Evolutionary conservation across 116 monocot genomes (phyloP), one percentile per base, ranked within the genome.

Genomic region (Posidonia oceanica): DNA sequence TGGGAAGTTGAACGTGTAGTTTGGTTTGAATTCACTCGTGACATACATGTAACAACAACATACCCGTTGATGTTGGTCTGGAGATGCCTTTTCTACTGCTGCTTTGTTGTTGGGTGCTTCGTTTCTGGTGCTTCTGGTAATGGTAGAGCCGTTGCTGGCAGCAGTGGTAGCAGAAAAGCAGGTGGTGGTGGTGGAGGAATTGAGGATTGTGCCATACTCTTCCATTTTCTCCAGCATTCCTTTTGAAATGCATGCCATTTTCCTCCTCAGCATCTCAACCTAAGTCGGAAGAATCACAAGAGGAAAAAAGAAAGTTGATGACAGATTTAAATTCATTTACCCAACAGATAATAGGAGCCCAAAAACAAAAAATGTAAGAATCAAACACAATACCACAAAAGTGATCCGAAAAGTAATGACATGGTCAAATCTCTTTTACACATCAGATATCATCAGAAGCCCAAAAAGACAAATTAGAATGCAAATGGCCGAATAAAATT

Each of bases 241-340:
- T 66, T 69, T 88, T 44, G 88, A 88, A 37, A 93, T n/a, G 42
- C 78, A 73, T 71, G 89, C 89, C 89, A 93, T 93, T 71, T 83
- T 89, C 67, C 69, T 82, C 82, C 78, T 75, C 77, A 93, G 59
- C 74, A 71, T 76, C 68, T 93, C 89, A 71, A 89, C 84, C 88
- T 88, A 29, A 17, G 44, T 15, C 63, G 8, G n/a, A n/a, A 44
- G 20, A 66, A 18, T 8, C 15, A 41, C 44, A 36, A 44, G 38
- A 14, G 23, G 37, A 36, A 57, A 57, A 5, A 57, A 57, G 18
- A 21, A 11, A 60, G 18, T 12, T 22, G 20, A 60, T 20, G 10
- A 36, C 18, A 56, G 14, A 56, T 14, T n/a, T 12, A 16, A 56
- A 56, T 16, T 56, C 14, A 0, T 56, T 3, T 56, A 3, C 14